Evolutionary conservation across 495 filamentous ascomycete species (phyloP).

Genomic region (Hypomontagnella submonticulosa): DNA sequence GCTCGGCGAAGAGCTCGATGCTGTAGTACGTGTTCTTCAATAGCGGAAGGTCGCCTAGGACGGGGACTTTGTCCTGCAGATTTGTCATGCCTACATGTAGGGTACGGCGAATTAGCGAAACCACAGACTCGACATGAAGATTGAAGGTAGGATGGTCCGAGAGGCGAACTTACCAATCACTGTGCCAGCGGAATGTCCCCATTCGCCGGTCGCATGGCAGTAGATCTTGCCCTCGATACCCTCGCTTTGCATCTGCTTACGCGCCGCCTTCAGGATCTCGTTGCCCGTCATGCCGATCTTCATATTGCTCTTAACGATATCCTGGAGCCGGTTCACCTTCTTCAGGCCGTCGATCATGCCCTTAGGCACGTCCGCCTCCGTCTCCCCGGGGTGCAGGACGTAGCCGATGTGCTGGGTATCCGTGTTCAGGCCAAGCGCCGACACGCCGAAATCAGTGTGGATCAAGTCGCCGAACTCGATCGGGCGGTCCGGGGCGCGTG

Average conservation of each 20-base stretch:
- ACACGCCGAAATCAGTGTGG: conserved; percentile 61
- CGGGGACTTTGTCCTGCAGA: conserved; percentile 54
- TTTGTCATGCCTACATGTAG: conserved; percentile 60
- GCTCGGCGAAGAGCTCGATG: conserved; percentile 58
- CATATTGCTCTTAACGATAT: conserved; percentile 58
- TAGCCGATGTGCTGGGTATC: conserved; percentile 63
- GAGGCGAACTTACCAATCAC: conserved; percentile 52
- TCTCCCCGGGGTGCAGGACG: conserved; percentile 56
- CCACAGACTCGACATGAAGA: too few species aligned
- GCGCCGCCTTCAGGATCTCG: conserved; percentile 50
- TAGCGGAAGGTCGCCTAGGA: conserved; percentile 56
- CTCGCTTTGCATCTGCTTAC: conserved; percentile 53
- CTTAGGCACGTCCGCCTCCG: conserved; percentile 51
- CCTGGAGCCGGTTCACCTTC: conserved; percentile 58
- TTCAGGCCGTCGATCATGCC: conserved; percentile 53
- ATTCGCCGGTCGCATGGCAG: conserved; percentile 61
- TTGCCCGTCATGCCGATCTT: conserved; percentile 55
- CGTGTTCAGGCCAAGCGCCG: conserved; percentile 59
- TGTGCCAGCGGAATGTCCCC: conserved; percentile 60
- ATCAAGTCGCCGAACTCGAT: conserved; percentile 58
- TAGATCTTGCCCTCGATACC: conserved; percentile 60
- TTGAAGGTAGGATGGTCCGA: too few species aligned
- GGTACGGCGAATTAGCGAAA: too few species aligned
- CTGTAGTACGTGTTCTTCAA: conserved; percentile 59
- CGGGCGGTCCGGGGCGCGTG: conserved; percentile 34